These are phyloP conservation scores for Cryphonectria carpinicola DNA, from an alignment of 2,329 filamentous ascomycete genomes.

Conservation along the genomic window DNA sequence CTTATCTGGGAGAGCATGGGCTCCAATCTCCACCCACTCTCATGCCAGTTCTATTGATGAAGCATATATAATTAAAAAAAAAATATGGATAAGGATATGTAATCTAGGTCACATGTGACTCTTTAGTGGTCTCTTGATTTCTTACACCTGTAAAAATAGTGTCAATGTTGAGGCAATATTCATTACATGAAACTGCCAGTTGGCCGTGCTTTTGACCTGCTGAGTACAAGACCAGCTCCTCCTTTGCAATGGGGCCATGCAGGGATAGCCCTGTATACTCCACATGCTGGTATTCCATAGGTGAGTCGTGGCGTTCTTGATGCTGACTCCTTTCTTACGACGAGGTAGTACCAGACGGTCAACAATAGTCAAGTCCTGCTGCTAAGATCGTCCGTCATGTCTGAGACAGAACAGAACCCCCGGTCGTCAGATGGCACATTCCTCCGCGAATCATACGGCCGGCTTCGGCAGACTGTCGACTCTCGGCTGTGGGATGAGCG, in stretches of 20 bases:
- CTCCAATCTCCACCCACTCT: too few species aligned
- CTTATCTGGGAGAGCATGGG: too few species aligned
- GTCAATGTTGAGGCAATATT: too few species aligned
- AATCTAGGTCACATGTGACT: too few species aligned
- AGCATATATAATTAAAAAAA: too few species aligned
- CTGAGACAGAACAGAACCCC: background rate
- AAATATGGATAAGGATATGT: too few species aligned
- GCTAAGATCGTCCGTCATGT: slow-evolving; percentile 1
- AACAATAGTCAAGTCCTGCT: background rate
- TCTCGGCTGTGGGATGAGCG: background rate
- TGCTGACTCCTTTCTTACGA: background rate
- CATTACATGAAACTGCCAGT: too few species aligned
- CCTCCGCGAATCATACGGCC: background rate
- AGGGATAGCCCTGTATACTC: slow-evolving; percentile 1
- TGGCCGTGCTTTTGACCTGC: too few species aligned
- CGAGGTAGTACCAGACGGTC: background rate
- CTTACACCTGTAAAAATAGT: too few species aligned
- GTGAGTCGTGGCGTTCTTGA: background rate
- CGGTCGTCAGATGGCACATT: background rate
- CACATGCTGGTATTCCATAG: background rate
- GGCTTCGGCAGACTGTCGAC: background rate
- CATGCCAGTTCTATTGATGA: too few species aligned
- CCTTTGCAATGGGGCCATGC: background rate
- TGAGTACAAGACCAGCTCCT: background rate
- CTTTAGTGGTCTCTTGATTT: too few species aligned